Evolutionary conservation across 2,329 filamentous ascomycete genomes (phyloP).

Genomic region (Aspergillus sp.): DNA sequence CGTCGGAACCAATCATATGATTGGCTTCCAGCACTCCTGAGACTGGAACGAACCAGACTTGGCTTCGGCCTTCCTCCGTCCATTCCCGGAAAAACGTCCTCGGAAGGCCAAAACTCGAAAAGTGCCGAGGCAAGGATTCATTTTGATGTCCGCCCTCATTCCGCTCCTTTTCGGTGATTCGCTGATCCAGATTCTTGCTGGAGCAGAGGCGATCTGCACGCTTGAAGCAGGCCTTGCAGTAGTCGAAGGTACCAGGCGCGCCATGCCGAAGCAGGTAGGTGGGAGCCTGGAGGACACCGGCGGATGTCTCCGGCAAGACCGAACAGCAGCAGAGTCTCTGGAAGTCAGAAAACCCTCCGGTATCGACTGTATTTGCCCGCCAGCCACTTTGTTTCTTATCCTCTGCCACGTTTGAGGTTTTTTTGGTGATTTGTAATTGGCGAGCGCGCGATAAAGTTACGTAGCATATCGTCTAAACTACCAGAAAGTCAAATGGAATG

Average conservation of each 20-base stretch:
- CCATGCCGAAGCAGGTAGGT: conserved; percentile 11
- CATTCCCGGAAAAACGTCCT: conserved; percentile 26
- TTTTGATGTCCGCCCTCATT: background rate
- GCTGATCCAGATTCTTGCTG: conserved; percentile 17
- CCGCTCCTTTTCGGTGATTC: conserved; percentile 1
- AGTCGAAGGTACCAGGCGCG: conserved; percentile 6
- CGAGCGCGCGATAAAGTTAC: background rate
- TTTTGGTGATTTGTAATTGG: conserved; percentile 4
- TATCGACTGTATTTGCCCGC: conserved; percentile 1
- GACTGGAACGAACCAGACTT: conserved; percentile 9
- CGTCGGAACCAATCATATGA: conserved; percentile 9
- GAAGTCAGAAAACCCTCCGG: background rate
- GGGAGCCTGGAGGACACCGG: background rate
- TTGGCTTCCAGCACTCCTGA: conserved; percentile 11
- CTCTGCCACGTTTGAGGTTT: conserved; percentile 9
- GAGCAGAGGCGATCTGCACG: conserved; percentile 20
- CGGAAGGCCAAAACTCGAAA: conserved; percentile 18
- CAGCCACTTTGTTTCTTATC: conserved; percentile 2
- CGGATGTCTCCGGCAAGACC: background rate
- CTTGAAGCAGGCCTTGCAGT: conserved; percentile 14
- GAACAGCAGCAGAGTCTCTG: too few relatives aligned
- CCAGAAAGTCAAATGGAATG: background rate
- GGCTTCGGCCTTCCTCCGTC: conserved; percentile 23
- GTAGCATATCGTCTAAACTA: background rate
- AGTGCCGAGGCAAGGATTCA: conserved; percentile 18